Evolutionary conservation across 208 protist species (phyloP).

Genomic region (Tritrichomonas musculus): DNA sequence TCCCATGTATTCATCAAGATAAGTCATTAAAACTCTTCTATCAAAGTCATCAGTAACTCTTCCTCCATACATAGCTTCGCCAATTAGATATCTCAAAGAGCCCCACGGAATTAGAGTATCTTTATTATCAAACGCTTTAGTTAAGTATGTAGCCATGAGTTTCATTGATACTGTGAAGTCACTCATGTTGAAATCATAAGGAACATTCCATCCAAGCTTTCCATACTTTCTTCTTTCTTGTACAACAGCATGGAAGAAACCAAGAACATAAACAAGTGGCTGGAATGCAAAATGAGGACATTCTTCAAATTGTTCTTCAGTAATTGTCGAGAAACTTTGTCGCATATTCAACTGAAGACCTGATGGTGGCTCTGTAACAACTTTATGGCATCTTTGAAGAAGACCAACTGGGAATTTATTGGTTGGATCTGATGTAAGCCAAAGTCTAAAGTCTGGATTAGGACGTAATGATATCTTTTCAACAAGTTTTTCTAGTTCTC

Average conservation of each 20-base stretch:
- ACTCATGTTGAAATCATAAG: constrained; percentile 98
- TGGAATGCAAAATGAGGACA: constrained; percentile 87
- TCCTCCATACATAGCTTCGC: constrained; percentile 97
- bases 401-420: constrained; percentile 81
- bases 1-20: constrained; percentile 97
- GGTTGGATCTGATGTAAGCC: constrained; percentile 95
- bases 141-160: constrained; percentile 88
- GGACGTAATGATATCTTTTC: constrained; percentile 66
- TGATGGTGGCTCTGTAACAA: constrained; percentile 96
- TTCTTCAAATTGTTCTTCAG: constrained; percentile 56
- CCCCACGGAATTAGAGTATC: constrained; percentile 89
- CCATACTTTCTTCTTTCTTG: constrained; percentile 75
- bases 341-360: constrained; percentile 96
- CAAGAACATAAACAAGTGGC: constrained; percentile 89
- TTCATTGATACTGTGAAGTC: constrained; percentile 92
- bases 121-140: constrained; percentile 78
- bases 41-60: constrained; percentile 93
- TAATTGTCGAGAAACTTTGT: constrained; percentile 83
- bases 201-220: constrained; percentile 90
- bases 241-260: constrained; percentile 96
- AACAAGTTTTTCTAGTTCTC: constrained; percentile 89
- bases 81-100: constrained; percentile 93
- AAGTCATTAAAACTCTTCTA: constrained; percentile 89
- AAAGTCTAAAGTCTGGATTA: constrained; percentile 92
- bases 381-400: constrained; percentile 55